Evolutionary conservation across 2,329 filamentous ascomycete species (phyloP).

Genomic region (Scytalidium sp.): DNA sequence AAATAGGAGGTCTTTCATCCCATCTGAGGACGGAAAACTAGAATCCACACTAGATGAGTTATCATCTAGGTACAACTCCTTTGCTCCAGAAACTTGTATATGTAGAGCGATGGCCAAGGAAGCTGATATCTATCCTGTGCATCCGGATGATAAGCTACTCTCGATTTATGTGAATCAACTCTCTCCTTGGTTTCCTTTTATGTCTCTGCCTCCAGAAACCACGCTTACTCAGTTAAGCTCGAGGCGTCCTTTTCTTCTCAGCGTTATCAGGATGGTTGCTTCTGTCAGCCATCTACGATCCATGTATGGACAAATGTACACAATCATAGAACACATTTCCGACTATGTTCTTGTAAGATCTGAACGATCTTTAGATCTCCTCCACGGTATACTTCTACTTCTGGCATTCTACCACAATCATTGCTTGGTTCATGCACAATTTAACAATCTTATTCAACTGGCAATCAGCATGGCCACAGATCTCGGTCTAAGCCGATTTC

Average conservation of each 20-base stretch:
- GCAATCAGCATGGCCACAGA: conserved; percentile 45
- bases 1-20: conserved; percentile 17
- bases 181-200: conserved; percentile 44
- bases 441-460: conserved; percentile 48
- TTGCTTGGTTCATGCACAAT: conserved; percentile 49
- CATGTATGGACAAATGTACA: conserved; percentile 48
- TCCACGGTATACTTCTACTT: conserved; percentile 47
- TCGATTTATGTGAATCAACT: conserved; percentile 41
- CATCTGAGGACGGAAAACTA: conserved; percentile 1
- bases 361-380: conserved; percentile 46
- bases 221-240: conserved; percentile 35
- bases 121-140: conserved; percentile 33
- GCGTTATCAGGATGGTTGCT: conserved; percentile 47
- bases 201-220: conserved; percentile 36
- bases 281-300: conserved; percentile 44
- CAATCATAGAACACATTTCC: conserved; percentile 42
- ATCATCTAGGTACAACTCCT: conserved; percentile 42
- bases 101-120: conserved; percentile 41
- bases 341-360: conserved; percentile 48
- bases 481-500: conserved; percentile 41
- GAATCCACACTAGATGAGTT: conserved; percentile 16
- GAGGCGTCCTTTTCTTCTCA: conserved; percentile 45
- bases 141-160: conserved; percentile 44
- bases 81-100: conserved; percentile 44
- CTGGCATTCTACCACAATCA: conserved; percentile 53